Evolutionary conservation across 305 asterid species (phyloP).

Genomic region (Fraxinus albicans): DNA sequence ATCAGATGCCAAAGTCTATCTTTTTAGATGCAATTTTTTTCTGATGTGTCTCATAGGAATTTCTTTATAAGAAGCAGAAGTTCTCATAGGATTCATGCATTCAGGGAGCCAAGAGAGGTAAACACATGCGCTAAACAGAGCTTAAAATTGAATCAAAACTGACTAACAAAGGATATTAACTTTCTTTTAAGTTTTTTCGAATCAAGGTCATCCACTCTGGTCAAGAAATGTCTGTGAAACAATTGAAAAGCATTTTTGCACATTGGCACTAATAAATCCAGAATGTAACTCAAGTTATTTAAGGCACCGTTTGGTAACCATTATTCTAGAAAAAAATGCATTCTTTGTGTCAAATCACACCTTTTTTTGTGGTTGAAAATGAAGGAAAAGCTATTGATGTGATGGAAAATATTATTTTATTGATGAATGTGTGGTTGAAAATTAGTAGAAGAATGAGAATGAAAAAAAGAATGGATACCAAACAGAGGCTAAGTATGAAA

Average conservation of each 20-base stretch:
- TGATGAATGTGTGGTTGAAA: too few relatives aligned
- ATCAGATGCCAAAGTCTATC: background rate
- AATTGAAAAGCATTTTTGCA: background rate
- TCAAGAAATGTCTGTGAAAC: background rate
- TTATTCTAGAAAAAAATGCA: too few relatives aligned
- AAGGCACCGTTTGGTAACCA: too few relatives aligned
- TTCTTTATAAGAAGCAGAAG: background rate
- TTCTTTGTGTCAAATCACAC: too few relatives aligned
- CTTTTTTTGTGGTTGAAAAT: too few relatives aligned
- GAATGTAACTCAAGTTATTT: background rate
- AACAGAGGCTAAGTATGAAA: too few relatives aligned
- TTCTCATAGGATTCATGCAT: background rate
- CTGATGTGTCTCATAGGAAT: background rate
- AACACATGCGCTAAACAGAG: background rate
- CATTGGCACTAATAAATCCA: background rate
- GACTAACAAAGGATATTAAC: background rate
- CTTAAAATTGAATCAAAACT: background rate
- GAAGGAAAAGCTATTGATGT: too few relatives aligned
- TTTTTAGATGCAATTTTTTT: background rate
- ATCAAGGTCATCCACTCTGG: background rate
- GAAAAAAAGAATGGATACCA: too few relatives aligned
- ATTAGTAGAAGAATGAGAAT: too few relatives aligned
- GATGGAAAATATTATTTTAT: too few relatives aligned
- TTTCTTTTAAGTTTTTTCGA: background rate
- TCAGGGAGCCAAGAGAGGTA: background rate